A percentile compares a stretch with the other conserved stretches of the same genome.
Conservation (phyloP, 2,329 filamentous ascomycete genomes). For the Ophiostoma montium region DNA sequence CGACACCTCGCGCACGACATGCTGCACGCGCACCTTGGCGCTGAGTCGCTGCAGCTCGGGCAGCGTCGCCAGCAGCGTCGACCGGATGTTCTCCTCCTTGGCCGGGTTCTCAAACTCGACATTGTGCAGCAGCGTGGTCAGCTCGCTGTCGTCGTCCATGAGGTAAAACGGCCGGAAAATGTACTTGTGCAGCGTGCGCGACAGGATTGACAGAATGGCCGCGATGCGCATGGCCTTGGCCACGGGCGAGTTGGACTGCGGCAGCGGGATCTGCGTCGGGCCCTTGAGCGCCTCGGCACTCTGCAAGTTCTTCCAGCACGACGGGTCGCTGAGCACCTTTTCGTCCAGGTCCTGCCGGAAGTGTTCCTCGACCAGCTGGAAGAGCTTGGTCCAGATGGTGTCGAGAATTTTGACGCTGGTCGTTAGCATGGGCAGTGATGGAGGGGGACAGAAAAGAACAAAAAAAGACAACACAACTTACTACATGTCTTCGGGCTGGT, state of each 20-base stretch:
- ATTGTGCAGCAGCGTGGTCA: conserved; percentile 19
- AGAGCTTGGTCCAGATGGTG: conserved; percentile 22
- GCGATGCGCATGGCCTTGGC: conserved; percentile 25
- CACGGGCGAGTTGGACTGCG: conserved; percentile 21
- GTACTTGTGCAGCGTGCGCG: conserved; percentile 20
- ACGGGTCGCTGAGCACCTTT: conserved; percentile 18
- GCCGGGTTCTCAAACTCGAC: conserved; percentile 19
- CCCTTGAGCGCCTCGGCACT: conserved; percentile 20
- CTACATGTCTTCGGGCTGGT: conserved; percentile 20
- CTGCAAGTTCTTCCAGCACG: conserved; percentile 22
- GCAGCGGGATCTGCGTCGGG: conserved; percentile 21
- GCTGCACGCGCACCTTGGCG: conserved; percentile 18
- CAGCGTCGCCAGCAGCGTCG: conserved; percentile 19
- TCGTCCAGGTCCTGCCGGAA: conserved; percentile 22
- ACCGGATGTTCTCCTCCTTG: conserved; percentile 19
- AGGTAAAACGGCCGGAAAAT: conserved; percentile 24
- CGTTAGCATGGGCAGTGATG: too few relatives aligned
- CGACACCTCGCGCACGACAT: conserved; percentile 22
- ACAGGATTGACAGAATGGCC: conserved; percentile 21
- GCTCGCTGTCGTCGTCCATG: conserved; percentile 19
- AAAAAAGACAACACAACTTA: background rate
- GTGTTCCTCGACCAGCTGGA: conserved; percentile 19
- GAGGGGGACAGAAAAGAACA: too few relatives aligned
- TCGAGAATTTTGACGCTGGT: conserved; percentile 19
- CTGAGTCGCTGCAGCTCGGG: conserved; percentile 18